A percentile compares a stretch with the other conserved stretches of the same genome.
phyloP scores from a whole-genome alignment of 2,329 filamentous ascomycete genomes.

The Venturia pyrina region DNA sequence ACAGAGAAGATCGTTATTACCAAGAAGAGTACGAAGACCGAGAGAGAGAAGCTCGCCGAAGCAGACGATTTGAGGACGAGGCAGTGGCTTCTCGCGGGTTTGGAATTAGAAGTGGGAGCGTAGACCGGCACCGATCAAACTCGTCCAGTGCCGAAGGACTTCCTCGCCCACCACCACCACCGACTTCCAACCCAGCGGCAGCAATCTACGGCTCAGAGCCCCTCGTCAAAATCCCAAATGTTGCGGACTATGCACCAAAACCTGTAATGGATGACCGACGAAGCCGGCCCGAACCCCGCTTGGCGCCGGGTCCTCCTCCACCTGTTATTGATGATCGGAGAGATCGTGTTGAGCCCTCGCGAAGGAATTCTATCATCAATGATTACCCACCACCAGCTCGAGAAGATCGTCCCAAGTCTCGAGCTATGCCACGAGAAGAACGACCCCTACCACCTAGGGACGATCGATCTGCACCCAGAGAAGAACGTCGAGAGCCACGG shows the following conservation, averaged over 20 bases:
- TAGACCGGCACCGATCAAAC: constrained; percentile 14
- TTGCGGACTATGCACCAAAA: constrained; percentile 4
- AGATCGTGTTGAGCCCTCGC: background rate
- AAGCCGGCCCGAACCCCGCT: background rate
- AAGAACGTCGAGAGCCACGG: background rate
- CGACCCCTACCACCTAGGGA: background rate
- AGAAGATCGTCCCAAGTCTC: background rate
- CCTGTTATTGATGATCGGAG: background rate
- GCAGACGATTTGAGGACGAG: constrained; percentile 27
- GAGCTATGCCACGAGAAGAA: background rate
- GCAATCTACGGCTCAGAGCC: constrained; percentile 11
- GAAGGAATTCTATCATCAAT: background rate
- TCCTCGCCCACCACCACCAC: constrained; percentile 5
- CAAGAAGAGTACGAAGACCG: constrained; percentile 7
- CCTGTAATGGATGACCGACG: background rate
- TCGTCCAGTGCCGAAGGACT: constrained; percentile 5
- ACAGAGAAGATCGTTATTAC: constrained; percentile 7
- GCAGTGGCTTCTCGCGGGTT: constrained; percentile 38
- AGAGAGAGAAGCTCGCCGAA: constrained; percentile 13
- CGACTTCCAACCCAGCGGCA: background rate
- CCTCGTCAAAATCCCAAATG: constrained; percentile 9
- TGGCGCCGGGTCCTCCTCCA: background rate
- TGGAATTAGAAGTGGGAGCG: constrained; percentile 29
- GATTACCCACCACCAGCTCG: background rate
- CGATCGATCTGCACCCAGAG: background rate